Evolutionary conservation across 1,284 basidiomycete species (phyloP).

Genomic region (Mycena citricolor): DNA sequence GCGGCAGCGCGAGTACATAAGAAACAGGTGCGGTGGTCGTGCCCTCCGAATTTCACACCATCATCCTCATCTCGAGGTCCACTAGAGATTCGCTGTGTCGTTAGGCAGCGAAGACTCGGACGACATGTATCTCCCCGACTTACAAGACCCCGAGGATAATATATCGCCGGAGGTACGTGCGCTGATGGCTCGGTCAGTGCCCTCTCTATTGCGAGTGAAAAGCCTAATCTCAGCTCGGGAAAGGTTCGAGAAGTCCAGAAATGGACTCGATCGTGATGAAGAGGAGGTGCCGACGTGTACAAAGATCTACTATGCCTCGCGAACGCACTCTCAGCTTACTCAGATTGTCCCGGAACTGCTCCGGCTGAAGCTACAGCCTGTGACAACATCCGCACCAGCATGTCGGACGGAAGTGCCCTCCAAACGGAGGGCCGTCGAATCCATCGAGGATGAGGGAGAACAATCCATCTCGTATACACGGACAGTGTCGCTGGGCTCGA

Average conservation of each 20-base stretch:
- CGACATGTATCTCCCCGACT: slow-evolving; percentile 62
- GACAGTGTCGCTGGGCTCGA: slow-evolving; percentile 83
- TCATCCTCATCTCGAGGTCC: too few relatives aligned
- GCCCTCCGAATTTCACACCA: slow-evolving; percentile 1
- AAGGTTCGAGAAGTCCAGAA: slow-evolving; percentile 34
- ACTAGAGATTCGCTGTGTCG: slow-evolving; percentile 16
- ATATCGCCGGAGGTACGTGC: slow-evolving; percentile 79
- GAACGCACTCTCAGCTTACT: slow-evolving; percentile 93
- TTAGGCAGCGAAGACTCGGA: slow-evolving; percentile 16
- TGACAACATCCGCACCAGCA: slow-evolving; percentile 24
- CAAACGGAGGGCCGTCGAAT: slow-evolving; percentile 29
- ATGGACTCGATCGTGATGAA: too few relatives aligned
- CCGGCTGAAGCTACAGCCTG: slow-evolving; percentile 49
- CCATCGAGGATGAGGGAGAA: slow-evolving; percentile 28
- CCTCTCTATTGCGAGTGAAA: background rate
- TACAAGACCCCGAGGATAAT: slow-evolving; percentile 47
- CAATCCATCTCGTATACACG: slow-evolving; percentile 41
- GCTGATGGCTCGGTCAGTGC: slow-evolving; percentile 74
- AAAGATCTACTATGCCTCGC: slow-evolving; percentile 90
- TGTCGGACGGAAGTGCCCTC: slow-evolving; percentile 3
- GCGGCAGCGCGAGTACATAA: slow-evolving; percentile 60
- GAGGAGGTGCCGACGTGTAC: slow-evolving; percentile 62
- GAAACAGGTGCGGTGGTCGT: slow-evolving; percentile 46
- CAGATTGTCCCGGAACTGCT: slow-evolving; percentile 88
- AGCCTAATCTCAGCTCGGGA: slow-evolving; percentile 5